Base-by-base conservation (phyloP, 148 eudicot species). In the Camellia granthamiana region DNA sequence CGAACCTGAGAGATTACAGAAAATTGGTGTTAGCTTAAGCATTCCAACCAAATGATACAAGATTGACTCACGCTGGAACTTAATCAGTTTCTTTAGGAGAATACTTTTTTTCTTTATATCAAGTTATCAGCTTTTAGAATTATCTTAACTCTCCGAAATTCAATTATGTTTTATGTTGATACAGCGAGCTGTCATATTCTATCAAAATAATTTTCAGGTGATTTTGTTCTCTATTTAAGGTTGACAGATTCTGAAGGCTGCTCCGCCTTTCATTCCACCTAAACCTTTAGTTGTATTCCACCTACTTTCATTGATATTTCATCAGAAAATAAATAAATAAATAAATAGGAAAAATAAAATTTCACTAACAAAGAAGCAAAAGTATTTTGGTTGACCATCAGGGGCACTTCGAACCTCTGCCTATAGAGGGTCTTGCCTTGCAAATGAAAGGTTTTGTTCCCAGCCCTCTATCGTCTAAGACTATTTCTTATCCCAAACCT, bases 1-100 rank as follows among this genome's bases (percentile, higher is more conserved):
- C 82, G 89, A 78, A 93, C 89, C 99, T 96, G 91, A 63, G 76
- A 81, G 76, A 77, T 15, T 66, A 68, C 68, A 41, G 65, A 76
- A 59, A 79, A 10, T 0, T 72, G 7, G 8, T 56, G 65, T 72
- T 23, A 75, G 80, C 16, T 62, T 78, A 16, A 41, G 59, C 41
- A 77, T 62, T 44, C 2, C 30, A 58, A 67, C 46, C 74, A 69
- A 79, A 60, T 23, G 68, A 66, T 16, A 16, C 18, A 46, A 67
- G 16, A 61, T 41, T 56, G 64, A 46, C 21, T 21, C 30, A 46
- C 38, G 18, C 42, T 58, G 54, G 16, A 68, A 30, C n/a, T 46
- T 7, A 77, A 77, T 10, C 52, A 54, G 42, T 55, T 55, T 42
- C 62, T 13, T 77, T 55, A 70, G 7, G 56, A 59, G n/a, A 69